Percentiles rank a stretch among this genome's conserved stretches.
phyloP scores from a whole-genome alignment of 78 protist genomes.

The Bigelowiella natans region DNA sequence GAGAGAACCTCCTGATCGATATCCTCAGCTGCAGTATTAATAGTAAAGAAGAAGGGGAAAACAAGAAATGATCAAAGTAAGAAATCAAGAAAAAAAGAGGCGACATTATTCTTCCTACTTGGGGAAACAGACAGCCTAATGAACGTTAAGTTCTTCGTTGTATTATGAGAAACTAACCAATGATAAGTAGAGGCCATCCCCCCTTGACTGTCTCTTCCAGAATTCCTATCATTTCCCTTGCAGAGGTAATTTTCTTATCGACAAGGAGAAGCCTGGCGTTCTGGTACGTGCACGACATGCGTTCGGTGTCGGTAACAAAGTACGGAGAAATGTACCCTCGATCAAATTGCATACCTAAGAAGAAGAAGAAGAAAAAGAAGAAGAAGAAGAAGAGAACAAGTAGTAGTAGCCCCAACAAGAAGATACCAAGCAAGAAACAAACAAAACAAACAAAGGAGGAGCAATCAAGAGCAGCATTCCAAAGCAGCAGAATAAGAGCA shows the following conservation, averaged over 20 bases:
- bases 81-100: not conserved
- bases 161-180: not conserved
- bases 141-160: no score
- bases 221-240: not conserved
- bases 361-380: no score
- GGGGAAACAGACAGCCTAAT: not conserved
- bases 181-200: not conserved
- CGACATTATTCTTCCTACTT: not conserved
- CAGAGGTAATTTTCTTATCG: not conserved
- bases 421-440: no score
- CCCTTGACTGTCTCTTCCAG: not conserved
- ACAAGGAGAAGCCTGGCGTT: slow-evolving; percentile 63
- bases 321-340: slow-evolving; percentile 89
- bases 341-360: slow-evolving; percentile 91
- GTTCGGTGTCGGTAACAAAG: slow-evolving; percentile 80
- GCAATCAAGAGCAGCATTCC: no score
- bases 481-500: no score
- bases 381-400: no score
- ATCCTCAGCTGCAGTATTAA: slow-evolving; percentile 72
- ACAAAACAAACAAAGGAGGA: no score
- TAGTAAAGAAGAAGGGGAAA: not conserved
- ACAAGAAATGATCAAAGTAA: not conserved
- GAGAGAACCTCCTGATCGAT: slow-evolving; percentile 64
- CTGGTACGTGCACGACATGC: slow-evolving; percentile 63
- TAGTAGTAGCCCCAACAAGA: no score